Conservation (phyloP, 768 basidiomycete species). For the Lenzites betulinus region DNA sequence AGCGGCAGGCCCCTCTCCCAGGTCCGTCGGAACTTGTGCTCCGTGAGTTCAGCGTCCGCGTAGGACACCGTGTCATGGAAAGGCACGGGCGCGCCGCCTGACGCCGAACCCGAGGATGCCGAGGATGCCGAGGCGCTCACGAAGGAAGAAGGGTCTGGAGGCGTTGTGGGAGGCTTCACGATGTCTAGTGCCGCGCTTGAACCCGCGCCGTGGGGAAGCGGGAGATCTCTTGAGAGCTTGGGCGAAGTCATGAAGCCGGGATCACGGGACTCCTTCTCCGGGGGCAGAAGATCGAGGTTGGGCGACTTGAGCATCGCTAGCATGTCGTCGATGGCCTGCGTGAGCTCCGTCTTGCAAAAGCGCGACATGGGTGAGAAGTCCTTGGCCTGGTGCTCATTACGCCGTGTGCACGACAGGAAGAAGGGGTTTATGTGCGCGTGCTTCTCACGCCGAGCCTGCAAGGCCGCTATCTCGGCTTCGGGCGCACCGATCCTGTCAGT, state of each 20-base stretch:
- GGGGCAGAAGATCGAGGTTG: constrained; percentile 11
- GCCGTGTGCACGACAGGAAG: constrained; percentile 70
- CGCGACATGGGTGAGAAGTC: constrained; percentile 83
- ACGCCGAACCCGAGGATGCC: background rate
- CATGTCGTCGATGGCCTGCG: constrained; percentile 69
- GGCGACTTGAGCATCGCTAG: constrained; percentile 46
- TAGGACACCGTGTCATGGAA: constrained; percentile 50
- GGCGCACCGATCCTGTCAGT: constrained; percentile 50
- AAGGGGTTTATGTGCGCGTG: constrained; percentile 69
- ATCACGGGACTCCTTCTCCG: constrained; percentile 10
- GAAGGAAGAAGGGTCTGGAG: constrained; percentile 18
- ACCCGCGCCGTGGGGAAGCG: background rate
- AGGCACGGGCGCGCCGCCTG: constrained; percentile 34
- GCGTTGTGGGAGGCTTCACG: constrained; percentile 4
- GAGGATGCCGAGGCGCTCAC: constrained; percentile 11
- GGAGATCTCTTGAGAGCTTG: constrained; percentile 13
- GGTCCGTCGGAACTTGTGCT: constrained; percentile 60
- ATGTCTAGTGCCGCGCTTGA: constrained; percentile 2
- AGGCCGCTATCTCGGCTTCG: constrained; percentile 48
- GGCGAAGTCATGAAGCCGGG: constrained; percentile 7
- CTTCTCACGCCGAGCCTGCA: constrained; percentile 57
- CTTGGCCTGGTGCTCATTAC: constrained; percentile 65
- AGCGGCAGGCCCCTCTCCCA: constrained; percentile 81
- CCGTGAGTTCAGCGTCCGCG: constrained; percentile 50
- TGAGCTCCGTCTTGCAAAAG: constrained; percentile 66